Conservation (phyloP, 306 rosid genomes). For the Vigna trinervia region DNA sequence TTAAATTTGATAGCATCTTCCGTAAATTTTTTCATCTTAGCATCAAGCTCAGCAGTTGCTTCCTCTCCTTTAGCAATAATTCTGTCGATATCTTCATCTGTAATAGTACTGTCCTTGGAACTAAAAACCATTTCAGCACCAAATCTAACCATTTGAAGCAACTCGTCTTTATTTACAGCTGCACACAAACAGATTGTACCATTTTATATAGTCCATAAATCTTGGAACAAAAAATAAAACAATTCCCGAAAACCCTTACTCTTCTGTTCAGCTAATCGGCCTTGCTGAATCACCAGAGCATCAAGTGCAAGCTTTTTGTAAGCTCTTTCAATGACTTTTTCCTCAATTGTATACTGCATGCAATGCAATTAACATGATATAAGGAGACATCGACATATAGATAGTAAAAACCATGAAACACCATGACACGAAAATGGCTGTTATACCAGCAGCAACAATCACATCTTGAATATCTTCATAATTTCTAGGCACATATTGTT, state of each 20-base stretch:
- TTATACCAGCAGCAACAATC: background rate
- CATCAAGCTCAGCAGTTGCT: constrained; percentile 97
- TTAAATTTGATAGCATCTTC: constrained; percentile 99
- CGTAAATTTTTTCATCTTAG: constrained; percentile 98
- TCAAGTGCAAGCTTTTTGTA: constrained; percentile 99
- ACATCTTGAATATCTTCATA: constrained; percentile 6
- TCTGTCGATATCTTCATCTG: constrained; percentile 97
- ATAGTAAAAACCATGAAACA: constrained; percentile 24
- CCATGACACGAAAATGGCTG: constrained; percentile 4
- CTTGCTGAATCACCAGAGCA: constrained; percentile 99
- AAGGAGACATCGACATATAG: background rate
- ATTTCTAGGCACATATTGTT: background rate
- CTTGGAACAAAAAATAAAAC: background rate
- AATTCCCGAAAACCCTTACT: constrained; percentile 52
- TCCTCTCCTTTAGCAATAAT: constrained; percentile 98
- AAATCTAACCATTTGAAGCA: constrained; percentile 97
- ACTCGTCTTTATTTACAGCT: constrained; percentile 98
- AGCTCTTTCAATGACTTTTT: constrained; percentile 98
- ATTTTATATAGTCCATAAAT: constrained; percentile 14
- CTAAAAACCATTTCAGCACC: constrained; percentile 99
- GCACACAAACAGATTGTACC: constrained; percentile 44
- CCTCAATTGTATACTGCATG: constrained; percentile 95
- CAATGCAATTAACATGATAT: constrained; percentile 39
- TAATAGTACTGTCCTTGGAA: constrained; percentile 95
- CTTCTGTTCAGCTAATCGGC: constrained; percentile 97